Evolutionary conservation across 2,329 filamentous ascomycete species (phyloP).

Genomic region (Monascus ruber): DNA sequence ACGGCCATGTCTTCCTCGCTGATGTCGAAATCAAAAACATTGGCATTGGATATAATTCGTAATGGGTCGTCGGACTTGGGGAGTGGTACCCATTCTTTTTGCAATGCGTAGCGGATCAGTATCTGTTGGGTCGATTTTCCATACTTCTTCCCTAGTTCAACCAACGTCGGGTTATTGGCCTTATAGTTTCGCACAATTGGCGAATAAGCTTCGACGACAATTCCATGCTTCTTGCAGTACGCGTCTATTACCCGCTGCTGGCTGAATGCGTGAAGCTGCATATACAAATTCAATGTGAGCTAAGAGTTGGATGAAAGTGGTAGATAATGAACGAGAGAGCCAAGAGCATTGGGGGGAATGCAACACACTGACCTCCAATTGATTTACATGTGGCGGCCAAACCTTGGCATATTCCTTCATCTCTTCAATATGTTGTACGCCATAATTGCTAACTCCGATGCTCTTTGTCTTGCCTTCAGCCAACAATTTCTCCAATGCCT

Average conservation of each 20-base stretch:
- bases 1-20: constrained; percentile 45
- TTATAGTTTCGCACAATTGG: constrained; percentile 56
- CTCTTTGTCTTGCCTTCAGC: constrained; percentile 49
- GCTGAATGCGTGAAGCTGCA: constrained; percentile 59
- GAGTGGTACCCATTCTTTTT: constrained; percentile 63
- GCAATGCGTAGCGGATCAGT: constrained; percentile 67
- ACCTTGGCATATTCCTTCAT: constrained; percentile 53
- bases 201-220: constrained; percentile 44
- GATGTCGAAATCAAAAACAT: constrained; percentile 52
- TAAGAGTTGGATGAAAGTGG: constrained; percentile 1
- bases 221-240: constrained; percentile 42
- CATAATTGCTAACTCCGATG: constrained; percentile 65
- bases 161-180: constrained; percentile 55
- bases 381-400: constrained; percentile 62
- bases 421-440: constrained; percentile 56
- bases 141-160: constrained; percentile 58
- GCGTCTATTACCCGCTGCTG: constrained; percentile 51
- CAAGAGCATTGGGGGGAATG: too few species aligned
- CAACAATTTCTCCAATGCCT: constrained; percentile 51
- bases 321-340: background rate
- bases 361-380: constrained; percentile 50
- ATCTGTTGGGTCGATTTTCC: constrained; percentile 65
- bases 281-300: too few species aligned
- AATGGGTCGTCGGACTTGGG: constrained; percentile 62
- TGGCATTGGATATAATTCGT: constrained; percentile 54